Conservation (phyloP, 495 filamentous ascomycete genomes). For the Xylaria flabelliformis region DNA sequence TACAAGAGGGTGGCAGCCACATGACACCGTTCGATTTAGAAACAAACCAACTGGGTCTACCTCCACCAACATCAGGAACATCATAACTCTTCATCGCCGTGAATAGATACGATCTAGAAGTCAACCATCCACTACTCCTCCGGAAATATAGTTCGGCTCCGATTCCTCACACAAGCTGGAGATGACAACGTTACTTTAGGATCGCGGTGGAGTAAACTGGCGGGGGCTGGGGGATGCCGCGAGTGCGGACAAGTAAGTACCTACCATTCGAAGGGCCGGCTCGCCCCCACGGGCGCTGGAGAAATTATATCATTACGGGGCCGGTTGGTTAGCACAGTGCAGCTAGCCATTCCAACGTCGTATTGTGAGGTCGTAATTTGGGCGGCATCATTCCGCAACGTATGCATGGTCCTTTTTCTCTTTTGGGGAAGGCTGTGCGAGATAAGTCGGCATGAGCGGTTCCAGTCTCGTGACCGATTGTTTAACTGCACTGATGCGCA, state of each 20-base stretch:
- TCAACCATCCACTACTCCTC: neutral
- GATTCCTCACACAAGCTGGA: neutral
- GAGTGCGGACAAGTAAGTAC: neutral
- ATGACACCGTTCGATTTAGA: neutral
- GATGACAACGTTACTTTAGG: conserved; percentile 11
- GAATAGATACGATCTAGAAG: neutral
- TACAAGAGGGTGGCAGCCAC: neutral
- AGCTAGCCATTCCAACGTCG: neutral
- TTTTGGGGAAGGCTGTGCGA: conserved; percentile 4
- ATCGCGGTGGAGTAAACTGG: neutral
- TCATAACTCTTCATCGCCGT: neutral
- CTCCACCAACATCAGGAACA: neutral
- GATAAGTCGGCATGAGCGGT: neutral
- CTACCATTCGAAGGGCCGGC: neutral
- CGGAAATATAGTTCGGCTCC: neutral
- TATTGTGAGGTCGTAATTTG: neutral
- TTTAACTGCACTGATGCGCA: too few relatives aligned
- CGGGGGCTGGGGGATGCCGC: neutral
- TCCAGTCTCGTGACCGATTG: neutral
- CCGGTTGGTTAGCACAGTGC: neutral
- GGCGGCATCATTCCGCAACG: neutral
- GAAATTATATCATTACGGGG: neutral
- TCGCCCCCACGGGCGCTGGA: conserved; percentile 2
- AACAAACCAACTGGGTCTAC: neutral
- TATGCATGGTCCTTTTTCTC: conserved; percentile 1